Evolutionary conservation across 768 basidiomycete species (phyloP), one percentile per base, ranked within the genome.

Genomic region (Tephrocybe sp.): DNA sequence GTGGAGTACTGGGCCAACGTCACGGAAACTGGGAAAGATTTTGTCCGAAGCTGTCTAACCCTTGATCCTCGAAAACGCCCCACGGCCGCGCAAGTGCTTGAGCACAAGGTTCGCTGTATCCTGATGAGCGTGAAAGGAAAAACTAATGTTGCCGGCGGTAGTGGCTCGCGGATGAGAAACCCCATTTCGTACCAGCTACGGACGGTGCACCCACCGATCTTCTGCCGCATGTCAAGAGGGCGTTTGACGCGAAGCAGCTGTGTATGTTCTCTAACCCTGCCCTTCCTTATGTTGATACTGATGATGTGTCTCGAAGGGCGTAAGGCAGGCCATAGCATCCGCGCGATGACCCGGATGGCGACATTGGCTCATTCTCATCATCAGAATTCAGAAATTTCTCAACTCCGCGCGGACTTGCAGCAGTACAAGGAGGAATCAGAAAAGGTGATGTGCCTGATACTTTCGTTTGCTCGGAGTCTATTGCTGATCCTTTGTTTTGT

Each of bases 1-100:
- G 82, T 74, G 58, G 91, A 91, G 60, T 93, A 93, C 66, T 94
- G 93, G 92, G 76, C 65, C 34, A 87, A 87, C 59, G 91, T 94
- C n/a, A 86, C 87, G 1, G 75, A 81, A 45, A 79, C 87, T 4
- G 96, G 93, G 1, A 85, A 86, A 50, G 79, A 84, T 57, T 99
- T 99, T 65, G 88, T 99, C 46, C 62, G 68, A 8, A 67, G 74
- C 35, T 98, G 96, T 64, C 75, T 99, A 57, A 96, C 92, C 0
- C 74, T 90, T 51, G 92, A 99, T 67, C 92, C 91, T 4, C 63
- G 64, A 0, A 69, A 75, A 42, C 81, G 96, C n/a, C 88, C 92
- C 16, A 95, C 91, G 1, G 91, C 92, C 11, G 73, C 68, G 2
- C 66, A 91, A 60, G 77, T 84, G 40, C 73, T 99, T 12, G 56